Conservation (phyloP, 257 asterid species). For the Buddleja alternifolia region DNA sequence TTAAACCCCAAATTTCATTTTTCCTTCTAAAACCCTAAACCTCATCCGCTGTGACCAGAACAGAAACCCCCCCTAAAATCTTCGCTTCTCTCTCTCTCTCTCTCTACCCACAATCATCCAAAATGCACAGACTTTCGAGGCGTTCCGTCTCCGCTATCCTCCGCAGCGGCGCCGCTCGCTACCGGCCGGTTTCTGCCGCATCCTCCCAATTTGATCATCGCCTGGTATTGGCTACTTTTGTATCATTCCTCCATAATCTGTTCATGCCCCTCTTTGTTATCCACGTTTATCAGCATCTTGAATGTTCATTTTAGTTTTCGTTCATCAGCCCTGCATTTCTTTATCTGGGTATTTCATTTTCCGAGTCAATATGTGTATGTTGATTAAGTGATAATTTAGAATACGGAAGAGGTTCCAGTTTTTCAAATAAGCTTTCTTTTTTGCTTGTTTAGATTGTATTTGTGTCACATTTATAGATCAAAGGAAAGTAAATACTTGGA, state of each 20-base stretch:
- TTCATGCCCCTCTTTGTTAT: neutral
- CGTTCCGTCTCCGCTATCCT: slow-evolving; percentile 65
- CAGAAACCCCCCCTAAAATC: no score
- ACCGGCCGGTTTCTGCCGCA: slow-evolving; percentile 58
- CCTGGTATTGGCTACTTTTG: slow-evolving; percentile 34
- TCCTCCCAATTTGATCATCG: slow-evolving; percentile 36
- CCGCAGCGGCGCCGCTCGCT: slow-evolving; percentile 45
- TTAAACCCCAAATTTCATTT: slow-evolving; percentile 42
- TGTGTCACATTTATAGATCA: neutral
- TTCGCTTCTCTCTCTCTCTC: no score
- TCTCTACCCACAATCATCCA: neutral
- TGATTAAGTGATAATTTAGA: neutral
- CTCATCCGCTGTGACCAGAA: no score
- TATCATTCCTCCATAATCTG: neutral
- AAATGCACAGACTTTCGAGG: slow-evolving; percentile 69
- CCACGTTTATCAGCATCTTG: neutral
- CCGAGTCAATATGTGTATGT: neutral
- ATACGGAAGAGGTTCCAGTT: neutral
- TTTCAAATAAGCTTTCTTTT: neutral
- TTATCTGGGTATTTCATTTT: neutral
- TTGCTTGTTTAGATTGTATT: neutral
- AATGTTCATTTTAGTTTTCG: neutral
- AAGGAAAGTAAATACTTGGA: neutral
- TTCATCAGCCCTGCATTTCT: neutral
- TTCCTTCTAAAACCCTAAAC: slow-evolving; percentile 54